These are phyloP conservation scores for Dictyostelium firmibasis DNA, from an alignment of 78 protist genomes.

Conservation along the genomic window DNA sequence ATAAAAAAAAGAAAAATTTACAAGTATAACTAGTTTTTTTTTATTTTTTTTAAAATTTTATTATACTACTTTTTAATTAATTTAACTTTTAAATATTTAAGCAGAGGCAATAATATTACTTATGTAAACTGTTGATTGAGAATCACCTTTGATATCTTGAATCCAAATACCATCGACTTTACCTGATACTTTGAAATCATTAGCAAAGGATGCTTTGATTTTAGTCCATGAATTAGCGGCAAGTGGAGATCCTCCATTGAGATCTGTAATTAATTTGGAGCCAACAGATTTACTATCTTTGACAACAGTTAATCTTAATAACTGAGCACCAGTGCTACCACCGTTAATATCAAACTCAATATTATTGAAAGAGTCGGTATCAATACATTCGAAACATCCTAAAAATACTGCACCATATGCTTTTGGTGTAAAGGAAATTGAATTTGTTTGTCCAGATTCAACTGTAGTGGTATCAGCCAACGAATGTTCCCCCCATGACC, in stretches of 20 bases:
- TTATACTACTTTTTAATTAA: background rate
- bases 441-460: background rate
- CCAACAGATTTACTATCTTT: background rate
- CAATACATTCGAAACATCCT: slow-evolving; percentile 17
- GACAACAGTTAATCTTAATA: background rate
- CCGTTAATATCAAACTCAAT: slow-evolving; percentile 23
- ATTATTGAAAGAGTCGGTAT: background rate
- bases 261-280: background rate
- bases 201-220: background rate
- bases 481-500: slow-evolving; percentile 29
- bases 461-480: background rate
- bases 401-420: slow-evolving; percentile 33
- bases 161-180: slow-evolving; percentile 39
- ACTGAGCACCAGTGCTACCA: slow-evolving; percentile 19
- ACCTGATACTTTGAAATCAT: slow-evolving; percentile 1
- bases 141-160: slow-evolving; percentile 29
- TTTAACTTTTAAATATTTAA: background rate
- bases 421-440: slow-evolving; percentile 26
- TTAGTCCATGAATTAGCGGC: slow-evolving; percentile 31
- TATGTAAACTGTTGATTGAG: slow-evolving; percentile 27
- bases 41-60: background rate
- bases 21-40: too few relatives aligned
- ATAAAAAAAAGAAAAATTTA: too few relatives aligned
- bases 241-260: background rate
- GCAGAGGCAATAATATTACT: background rate